phyloP scores from a whole-genome alignment of 139 green algal species.

The Tetraselmis striata region DNA sequence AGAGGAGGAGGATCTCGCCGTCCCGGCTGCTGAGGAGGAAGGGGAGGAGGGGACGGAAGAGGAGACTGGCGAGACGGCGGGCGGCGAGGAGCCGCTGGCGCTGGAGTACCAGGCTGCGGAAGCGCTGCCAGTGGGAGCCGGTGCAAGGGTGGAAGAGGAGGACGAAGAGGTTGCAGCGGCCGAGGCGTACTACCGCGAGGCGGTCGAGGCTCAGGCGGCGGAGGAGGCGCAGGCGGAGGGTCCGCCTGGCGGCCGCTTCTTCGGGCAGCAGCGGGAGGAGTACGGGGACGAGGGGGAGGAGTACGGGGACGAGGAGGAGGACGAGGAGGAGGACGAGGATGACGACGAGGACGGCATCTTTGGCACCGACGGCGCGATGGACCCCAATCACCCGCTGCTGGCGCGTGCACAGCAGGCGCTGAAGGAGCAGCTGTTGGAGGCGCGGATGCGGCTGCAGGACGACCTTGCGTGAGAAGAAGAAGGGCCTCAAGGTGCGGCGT shows the following conservation, averaged over 20 bases:
- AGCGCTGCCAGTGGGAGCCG: not conserved
- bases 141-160: not conserved
- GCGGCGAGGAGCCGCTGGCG: not conserved
- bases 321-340: not conserved
- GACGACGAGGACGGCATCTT: not conserved
- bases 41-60: not conserved
- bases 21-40: not conserved
- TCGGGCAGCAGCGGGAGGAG: too few relatives aligned
- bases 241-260: not conserved
- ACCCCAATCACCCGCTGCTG: slow-evolving; percentile 75
- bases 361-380: not conserved
- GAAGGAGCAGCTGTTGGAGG: slow-evolving; percentile 59
- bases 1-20: not conserved
- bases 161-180: not conserved
- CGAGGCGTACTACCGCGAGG: too few relatives aligned
- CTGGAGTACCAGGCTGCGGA: not conserved
- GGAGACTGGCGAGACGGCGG: not conserved
- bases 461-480: slow-evolving; percentile 67
- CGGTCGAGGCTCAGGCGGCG: too few relatives aligned
- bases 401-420: slow-evolving; percentile 70
- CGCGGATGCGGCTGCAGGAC: slow-evolving; percentile 48
- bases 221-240: not conserved
- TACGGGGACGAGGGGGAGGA: not conserved
- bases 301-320: not conserved
- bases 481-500: slow-evolving; percentile 50